These are phyloP conservation scores for Lithocarpus polystachyus DNA, from an alignment of 306 rosid genomes.

Conservation along the genomic window DNA sequence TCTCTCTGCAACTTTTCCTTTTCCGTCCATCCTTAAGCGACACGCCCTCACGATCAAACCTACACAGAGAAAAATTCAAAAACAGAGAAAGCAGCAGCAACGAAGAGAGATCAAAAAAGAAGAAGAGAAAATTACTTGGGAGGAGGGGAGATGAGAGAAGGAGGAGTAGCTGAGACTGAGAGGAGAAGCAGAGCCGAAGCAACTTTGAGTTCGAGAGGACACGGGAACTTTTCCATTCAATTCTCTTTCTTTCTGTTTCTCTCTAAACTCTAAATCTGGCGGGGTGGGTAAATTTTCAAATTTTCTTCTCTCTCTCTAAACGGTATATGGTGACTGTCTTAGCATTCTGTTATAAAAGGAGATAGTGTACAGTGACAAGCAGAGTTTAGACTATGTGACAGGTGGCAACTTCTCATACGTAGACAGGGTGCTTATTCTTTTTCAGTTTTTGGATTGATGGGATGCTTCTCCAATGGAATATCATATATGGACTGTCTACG, in stretches of 20 bases:
- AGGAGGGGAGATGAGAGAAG: slow-evolving; percentile 19
- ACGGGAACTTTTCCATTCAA: slow-evolving; percentile 54
- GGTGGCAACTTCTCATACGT: not conserved
- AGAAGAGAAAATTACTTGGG: slow-evolving; percentile 26
- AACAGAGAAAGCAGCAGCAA: slow-evolving; percentile 17
- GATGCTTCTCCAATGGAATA: too few relatives aligned
- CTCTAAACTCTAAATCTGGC: slow-evolving; percentile 36
- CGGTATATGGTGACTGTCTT: not conserved
- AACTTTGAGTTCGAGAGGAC: slow-evolving; percentile 50
- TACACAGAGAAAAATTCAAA: slow-evolving; percentile 25
- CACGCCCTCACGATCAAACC: slow-evolving; percentile 28
- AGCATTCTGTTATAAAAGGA: not conserved
- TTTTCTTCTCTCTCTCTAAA: not conserved
- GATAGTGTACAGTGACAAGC: not conserved
- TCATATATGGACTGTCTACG: too few relatives aligned
- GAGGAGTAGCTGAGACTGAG: slow-evolving; percentile 35
- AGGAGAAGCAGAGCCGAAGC: slow-evolving; percentile 89
- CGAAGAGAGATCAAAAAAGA: not conserved
- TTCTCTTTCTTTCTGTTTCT: slow-evolving; percentile 24
- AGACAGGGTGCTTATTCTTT: not conserved
- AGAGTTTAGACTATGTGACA: not conserved
- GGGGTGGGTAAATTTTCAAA: slow-evolving; percentile 36
- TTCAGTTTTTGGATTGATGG: not conserved
- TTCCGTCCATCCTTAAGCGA: slow-evolving; percentile 26
- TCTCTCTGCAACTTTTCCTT: slow-evolving; percentile 23